These are phyloP conservation scores for Penicillium palitans DNA, from an alignment of 2,329 filamentous ascomycete genomes.

Conservation along the genomic window DNA sequence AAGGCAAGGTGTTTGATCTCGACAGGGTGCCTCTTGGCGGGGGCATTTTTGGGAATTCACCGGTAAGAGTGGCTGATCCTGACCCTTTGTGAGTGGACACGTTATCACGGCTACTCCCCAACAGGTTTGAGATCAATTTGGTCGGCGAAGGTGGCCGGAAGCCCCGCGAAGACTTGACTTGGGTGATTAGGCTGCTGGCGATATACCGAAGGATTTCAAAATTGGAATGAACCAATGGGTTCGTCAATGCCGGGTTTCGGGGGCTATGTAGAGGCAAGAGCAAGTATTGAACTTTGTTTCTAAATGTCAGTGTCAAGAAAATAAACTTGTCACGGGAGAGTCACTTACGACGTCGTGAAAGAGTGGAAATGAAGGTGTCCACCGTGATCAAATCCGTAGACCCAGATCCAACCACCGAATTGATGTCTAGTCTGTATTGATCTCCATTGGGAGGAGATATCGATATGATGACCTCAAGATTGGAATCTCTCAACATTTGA, in stretches of 20 bases:
- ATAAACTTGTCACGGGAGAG: constrained; percentile 1
- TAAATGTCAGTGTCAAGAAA: constrained; percentile 11
- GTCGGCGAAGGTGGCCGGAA: constrained; percentile 83
- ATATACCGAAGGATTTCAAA: constrained; percentile 73
- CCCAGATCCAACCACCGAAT: constrained; percentile 68
- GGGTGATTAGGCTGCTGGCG: constrained; percentile 61
- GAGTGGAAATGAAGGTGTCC: constrained; percentile 71
- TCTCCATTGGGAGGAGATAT: constrained; percentile 68
- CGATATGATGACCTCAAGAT: constrained; percentile 58
- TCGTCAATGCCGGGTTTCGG: constrained; percentile 49
- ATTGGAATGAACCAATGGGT: constrained; percentile 73
- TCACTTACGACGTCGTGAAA: constrained; percentile 69
- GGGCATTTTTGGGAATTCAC: constrained; percentile 48
- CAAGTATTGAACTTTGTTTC: constrained; percentile 64
- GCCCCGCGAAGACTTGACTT: constrained; percentile 60
- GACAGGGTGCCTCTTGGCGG: constrained; percentile 39
- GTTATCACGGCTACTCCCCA: constrained; percentile 57
- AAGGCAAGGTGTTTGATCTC: constrained; percentile 48
- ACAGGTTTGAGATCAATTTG: constrained; percentile 82
- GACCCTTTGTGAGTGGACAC: constrained; percentile 37
- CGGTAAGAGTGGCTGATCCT: constrained; percentile 39
- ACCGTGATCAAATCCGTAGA: constrained; percentile 71
- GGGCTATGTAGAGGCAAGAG: constrained; percentile 69
- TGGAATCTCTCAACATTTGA: constrained; percentile 34
- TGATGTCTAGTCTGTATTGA: constrained; percentile 57